Conservation (phyloP, 768 basidiomycete genomes). For the Lyophyllum atratum region DNA sequence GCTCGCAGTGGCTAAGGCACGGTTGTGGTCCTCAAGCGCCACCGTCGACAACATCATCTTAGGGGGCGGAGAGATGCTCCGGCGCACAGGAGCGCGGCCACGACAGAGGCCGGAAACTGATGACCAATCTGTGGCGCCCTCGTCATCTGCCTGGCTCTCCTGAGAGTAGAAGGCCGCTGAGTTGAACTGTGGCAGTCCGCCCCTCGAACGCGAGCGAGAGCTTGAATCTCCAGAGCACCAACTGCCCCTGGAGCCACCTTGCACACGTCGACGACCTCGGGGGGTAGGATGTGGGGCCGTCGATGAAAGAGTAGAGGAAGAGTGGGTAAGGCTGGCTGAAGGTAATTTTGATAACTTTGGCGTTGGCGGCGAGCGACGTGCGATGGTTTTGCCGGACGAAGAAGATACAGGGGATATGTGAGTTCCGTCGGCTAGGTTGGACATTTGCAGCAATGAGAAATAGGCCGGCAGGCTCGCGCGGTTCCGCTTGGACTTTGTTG, state of each 20-base stretch:
- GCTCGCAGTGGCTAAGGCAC: constrained; percentile 22
- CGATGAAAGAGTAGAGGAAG: constrained; percentile 21
- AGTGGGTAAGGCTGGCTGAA: constrained; percentile 28
- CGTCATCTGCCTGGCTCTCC: constrained; percentile 30
- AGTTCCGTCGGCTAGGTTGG: constrained; percentile 33
- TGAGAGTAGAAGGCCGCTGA: constrained; percentile 14
- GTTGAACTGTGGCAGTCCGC: constrained; percentile 13
- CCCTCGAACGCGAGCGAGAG: constrained; percentile 38
- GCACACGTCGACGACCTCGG: constrained; percentile 52
- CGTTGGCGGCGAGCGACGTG: constrained; percentile 60
- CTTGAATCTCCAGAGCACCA: constrained; percentile 32
- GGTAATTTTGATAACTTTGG: constrained; percentile 54
- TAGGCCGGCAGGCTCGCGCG: constrained; percentile 76
- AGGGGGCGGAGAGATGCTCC: constrained; percentile 61
- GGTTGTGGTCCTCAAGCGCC: constrained; percentile 28
- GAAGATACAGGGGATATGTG: constrained; percentile 45
- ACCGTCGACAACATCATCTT: constrained; percentile 43
- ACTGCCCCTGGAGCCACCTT: constrained; percentile 32
- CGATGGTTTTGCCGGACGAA: constrained; percentile 48
- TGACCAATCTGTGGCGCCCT: constrained; percentile 50
- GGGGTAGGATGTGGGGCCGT: constrained; percentile 44
- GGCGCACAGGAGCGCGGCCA: constrained; percentile 52
- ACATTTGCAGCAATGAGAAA: constrained; percentile 70
- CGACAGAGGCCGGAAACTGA: constrained; percentile 41
- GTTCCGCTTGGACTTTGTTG: constrained; percentile 56